Evolutionary conservation across 2,329 filamentous ascomycete species (phyloP).

Genomic region (Fusarium burgessii): DNA sequence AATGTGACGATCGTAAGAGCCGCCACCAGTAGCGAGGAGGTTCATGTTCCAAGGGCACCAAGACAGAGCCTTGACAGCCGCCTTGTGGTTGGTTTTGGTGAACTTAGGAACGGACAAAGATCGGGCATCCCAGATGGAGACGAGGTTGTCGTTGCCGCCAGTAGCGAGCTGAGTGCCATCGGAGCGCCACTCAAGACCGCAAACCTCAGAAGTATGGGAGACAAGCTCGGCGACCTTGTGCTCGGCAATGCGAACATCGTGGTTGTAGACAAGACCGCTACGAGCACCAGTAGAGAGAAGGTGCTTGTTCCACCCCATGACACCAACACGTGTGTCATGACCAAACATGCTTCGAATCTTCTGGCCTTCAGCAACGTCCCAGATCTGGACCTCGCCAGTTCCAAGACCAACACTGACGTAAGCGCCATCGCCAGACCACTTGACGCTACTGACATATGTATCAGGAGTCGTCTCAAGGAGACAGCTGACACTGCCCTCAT

Average conservation of each 20-base stretch:
- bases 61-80: conserved; percentile 95
- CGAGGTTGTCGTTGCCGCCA: conserved; percentile 98
- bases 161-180: conserved; percentile 97
- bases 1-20: conserved; percentile 96
- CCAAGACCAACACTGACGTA: conserved; percentile 96
- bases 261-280: conserved; percentile 96
- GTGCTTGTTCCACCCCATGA: conserved; percentile 99
- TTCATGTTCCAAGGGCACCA: conserved; percentile 99
- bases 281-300: conserved; percentile 94
- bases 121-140: conserved; percentile 98
- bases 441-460: conserved; percentile 97
- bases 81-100: conserved; percentile 99
- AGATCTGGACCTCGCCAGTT: conserved; percentile 97
- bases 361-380: conserved; percentile 93
- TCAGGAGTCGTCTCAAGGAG: conserved; percentile 89
- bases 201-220: conserved; percentile 97
- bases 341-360: conserved; percentile 99
- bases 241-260: conserved; percentile 96
- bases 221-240: conserved; percentile 98
- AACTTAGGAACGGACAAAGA: conserved; percentile 95
- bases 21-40: conserved; percentile 94
- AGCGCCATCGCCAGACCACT: conserved; percentile 97
- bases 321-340: conserved; percentile 94
- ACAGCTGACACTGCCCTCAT: conserved; percentile 88
- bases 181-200: conserved; percentile 96